Base-by-base conservation (phyloP, 2,329 filamentous ascomycete genomes). In the Botrytis fragariae region DNA sequence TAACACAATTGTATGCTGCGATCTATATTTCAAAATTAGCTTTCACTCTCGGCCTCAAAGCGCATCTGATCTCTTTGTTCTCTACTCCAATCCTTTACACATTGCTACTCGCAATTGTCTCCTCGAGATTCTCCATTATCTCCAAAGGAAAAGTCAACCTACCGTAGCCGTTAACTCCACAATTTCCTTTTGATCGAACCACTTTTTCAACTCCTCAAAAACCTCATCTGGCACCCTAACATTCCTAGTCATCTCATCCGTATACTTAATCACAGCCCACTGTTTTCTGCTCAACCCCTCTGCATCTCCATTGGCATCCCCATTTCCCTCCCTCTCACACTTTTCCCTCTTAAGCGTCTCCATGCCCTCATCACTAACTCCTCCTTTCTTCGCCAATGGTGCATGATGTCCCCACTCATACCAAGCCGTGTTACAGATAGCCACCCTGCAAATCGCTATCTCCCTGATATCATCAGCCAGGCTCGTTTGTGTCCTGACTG, bases 351-450 rank as follows among this genome's bases (percentile, higher is more conserved):
- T 77, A 22, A 80, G 68, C 2, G 75, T 45, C 76, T 78, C 76
- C 76, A 80, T 74, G 4, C 75, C 78, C 72, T 78, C 78, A 25
- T 79, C 78, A 64, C 74, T 77, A 16, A 80, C 78, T 12, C 79
- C 79, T 16, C 78, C 79, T 12, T 73, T 77, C 69, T 80, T 37
- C 20, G 79, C 84, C 7, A 87, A 87, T 22, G 93, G 93, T 25
- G 90, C 90, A 80, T 97, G 94, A 72, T 93, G 89, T 51, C 84
- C 87, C 93, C 93, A 97, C 82, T 97, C 94, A 82, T 94, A 97
- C 90, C 92, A 93, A 2, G 94, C 94, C 29, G 87, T 83, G 82
- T 97, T 97, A 78, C 93, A 87, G 25, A 92, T 90, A 20, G 94
- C 94, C 22, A 97, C 92, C 67, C 93, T 88, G 79, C 90, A 93